These are phyloP conservation scores for Pichia paraexigua DNA, from an alignment of 805 yeast genomes.

Conservation along the genomic window DNA sequence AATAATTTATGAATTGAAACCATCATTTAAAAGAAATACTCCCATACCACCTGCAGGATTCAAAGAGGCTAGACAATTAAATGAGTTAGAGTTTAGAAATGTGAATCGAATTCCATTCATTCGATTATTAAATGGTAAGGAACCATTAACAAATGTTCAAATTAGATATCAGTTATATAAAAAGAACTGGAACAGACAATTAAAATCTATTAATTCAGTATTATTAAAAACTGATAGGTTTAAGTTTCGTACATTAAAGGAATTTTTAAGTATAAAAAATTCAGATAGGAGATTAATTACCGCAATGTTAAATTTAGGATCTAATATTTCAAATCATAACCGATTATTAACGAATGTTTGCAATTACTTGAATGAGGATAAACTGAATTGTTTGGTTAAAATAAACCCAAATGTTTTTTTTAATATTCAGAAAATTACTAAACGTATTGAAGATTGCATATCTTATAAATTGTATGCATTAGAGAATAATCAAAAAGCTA, in stretches of 20 bases:
- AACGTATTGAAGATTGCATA: constrained; percentile 11
- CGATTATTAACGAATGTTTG: constrained; percentile 26
- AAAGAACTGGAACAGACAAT: constrained; percentile 31
- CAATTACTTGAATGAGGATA: constrained; percentile 14
- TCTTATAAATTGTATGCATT: constrained; percentile 2
- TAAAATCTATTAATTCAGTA: constrained; percentile 23
- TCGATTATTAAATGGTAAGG: constrained; percentile 35
- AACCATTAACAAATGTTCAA: constrained; percentile 30
- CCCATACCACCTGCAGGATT: constrained; percentile 3
- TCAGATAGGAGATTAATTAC: constrained; percentile 28
- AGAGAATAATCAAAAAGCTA: not conserved
- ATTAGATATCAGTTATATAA: constrained; percentile 36
- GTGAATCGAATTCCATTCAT: constrained; percentile 32
- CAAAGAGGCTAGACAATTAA: constrained; percentile 3
- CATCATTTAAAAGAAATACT: not conserved
- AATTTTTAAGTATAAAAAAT: constrained; percentile 15
- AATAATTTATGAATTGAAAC: constrained; percentile 23
- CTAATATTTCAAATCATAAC: constrained; percentile 35
- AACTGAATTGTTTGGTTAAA: constrained; percentile 10
- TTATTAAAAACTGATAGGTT: constrained; percentile 29
- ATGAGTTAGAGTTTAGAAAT: not conserved
- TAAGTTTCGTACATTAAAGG: constrained; percentile 27
- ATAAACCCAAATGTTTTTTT: constrained; percentile 12
- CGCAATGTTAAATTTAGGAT: constrained; percentile 33
- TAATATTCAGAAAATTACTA: constrained; percentile 10